Base-by-base conservation (phyloP, 139 green algal genomes). In the Auxenochlorella protothecoides region DNA sequence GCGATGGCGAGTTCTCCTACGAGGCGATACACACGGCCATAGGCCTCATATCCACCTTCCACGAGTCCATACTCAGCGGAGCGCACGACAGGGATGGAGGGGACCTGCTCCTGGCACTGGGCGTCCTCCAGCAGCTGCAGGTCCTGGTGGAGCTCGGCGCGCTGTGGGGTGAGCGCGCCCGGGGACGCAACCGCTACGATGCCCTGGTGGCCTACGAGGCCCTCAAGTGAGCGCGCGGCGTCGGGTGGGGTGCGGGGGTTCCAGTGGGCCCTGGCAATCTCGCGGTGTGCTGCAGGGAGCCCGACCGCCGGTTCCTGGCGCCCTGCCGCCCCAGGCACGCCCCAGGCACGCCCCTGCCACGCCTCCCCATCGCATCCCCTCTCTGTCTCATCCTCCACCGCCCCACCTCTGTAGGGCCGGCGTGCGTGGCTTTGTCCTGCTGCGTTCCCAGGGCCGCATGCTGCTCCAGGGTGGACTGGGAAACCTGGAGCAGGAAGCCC, bases 121-220 rank as follows among this genome's bases (percentile, higher is more conserved):
- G 63, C 12, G 75, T 73, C 9, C 66, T 86, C 6, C 70, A 84
- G 67, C 81, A 86, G 59, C 68, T 76, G 70, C 59, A 87, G 68
- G 80, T 87, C 10, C 72, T 87, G 52, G 64, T 86, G 44, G 82
- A 87, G 61, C 66, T 87, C 62, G 78, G 68, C 6, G 77, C 76
- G 2, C 68, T 65, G 0, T 55, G n/a, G n/a, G 53, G 16, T 12
- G 69, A 77, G 67, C 59, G 72, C 12, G 70, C 59, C 6, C 61
- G 68, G 54, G 6, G 66, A 11, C 16, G 74, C 53, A 77, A 63
- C 65, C 71, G 74, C 27, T 87, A 84, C 65, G 68, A 69, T 3
- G 68, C 71, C 6, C 60, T 87, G 9, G 55, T 67, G 13, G 14
- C 52, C 4, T 5, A 81, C 13, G 82, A 87, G 52, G 63, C 44